Base-by-base conservation (phyloP, 2,329 filamentous ascomycete species). In the Ascochyta viciae-villosae region DNA sequence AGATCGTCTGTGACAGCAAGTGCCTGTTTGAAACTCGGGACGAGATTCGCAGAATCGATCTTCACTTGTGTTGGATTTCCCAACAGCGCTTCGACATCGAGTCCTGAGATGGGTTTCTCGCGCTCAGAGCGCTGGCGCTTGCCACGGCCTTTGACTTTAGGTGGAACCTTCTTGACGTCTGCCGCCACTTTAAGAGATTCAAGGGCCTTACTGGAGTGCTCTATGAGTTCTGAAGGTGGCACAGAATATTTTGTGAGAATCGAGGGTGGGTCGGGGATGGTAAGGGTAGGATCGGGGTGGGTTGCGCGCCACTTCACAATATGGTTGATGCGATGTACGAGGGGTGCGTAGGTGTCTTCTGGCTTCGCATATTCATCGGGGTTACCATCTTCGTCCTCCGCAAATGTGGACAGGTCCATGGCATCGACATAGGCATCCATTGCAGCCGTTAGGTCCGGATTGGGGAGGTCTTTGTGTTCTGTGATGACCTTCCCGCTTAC, bases 381-480 rank as follows among this genome's bases (percentile, higher is more conserved):
- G 9, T 85, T 75, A 12, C 72, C 91, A 39, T 93, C 85, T 41
- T 95, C 90, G 66, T 96, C 89, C 41, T 81, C 83, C 9, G 83
- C 89, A 67, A 89, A 87, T 0, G 75, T 82, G 1, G 89, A 89
- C 2, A 99, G 80, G 67, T 97, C 93, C 94, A 99, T 96, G 7
- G 86, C 87, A 72, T 98, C 92, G 7, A 99, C 92, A 65, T 94
- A 98, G 61, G 91, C 87, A 72, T 88, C 89, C 93, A 99, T 98
- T 1, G 92, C 89, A 44, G 88, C 79, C 50, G 86, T 83, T 23
- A 99, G 82, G 29, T 90, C 86, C 2, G 90, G 83, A 9, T 81
- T 88, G 0, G 95, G 95, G 2, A 99, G 81, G 57, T 96, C 88
- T 33, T 91, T 89, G 68, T 99, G 93, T 65, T 94, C 87, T 10